A percentile compares a stretch with the other conserved stretches of the same genome.
Conservation (phyloP, 345 rosid genomes). For the Erodium maritimum region DNA sequence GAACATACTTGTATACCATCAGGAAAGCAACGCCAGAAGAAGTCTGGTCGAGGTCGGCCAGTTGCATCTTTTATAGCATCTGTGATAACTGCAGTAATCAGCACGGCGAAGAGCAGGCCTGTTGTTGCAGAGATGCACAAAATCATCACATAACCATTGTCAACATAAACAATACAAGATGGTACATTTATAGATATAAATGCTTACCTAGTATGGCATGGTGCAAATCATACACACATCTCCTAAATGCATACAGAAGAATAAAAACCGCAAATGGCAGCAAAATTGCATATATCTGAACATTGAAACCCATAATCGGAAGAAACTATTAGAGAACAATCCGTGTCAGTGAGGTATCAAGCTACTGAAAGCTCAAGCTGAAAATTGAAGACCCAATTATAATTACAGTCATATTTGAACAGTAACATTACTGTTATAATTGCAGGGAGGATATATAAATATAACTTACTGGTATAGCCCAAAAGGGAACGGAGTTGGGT, state of each 20-base stretch:
- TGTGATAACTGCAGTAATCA: slow-evolving; percentile 70
- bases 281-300: slow-evolving; percentile 59
- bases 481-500: slow-evolving; percentile 61
- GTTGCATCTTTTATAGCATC: slow-evolving; percentile 89
- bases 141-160: background rate
- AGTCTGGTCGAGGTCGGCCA: slow-evolving; percentile 93
- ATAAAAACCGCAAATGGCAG: slow-evolving; percentile 48
- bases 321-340: no score
- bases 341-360: no score
- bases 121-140: slow-evolving; percentile 8
- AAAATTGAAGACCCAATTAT: no score
- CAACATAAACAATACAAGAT: no score
- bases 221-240: slow-evolving; percentile 75
- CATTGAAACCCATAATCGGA: slow-evolving; percentile 2
- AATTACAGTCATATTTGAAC: no score
- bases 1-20: slow-evolving; percentile 64
- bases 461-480: slow-evolving; percentile 77
- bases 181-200: no score
- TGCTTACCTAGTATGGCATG: slow-evolving; percentile 69
- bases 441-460: background rate
- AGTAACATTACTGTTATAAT: no score
- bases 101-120: slow-evolving; percentile 76
- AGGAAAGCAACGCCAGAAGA: slow-evolving; percentile 97
- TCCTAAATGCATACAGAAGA: slow-evolving; percentile 55
- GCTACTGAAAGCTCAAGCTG: no score